Evolutionary conservation across 163 green algal species (phyloP), one percentile per base, ranked within the genome.

Genomic region (Prototheca cutis): DNA sequence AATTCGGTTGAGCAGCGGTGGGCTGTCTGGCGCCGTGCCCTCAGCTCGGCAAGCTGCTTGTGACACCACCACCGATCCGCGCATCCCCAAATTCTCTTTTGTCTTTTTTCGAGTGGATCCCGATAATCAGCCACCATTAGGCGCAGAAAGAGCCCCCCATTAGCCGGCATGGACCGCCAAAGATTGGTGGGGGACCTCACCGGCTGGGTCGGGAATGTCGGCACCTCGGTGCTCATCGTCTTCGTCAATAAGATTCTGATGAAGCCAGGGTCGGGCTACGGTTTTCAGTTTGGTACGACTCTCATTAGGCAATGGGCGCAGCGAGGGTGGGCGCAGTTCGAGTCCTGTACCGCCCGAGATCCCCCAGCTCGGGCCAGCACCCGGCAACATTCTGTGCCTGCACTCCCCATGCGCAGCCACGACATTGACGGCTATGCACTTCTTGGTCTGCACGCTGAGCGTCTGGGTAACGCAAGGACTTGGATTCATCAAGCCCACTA

Each of bases 211-310:
- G 58, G 65, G 40, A 96, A 96, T 63, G 82, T 96, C 0, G 70
- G 55, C 21, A 87, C 70, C 15, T 86, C 71, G 18, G 90, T 97
- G 3, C 48, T 83, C 2, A 95, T 97, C 49, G 88, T 97, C 15
- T 96, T 96, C 40, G 73, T 89, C 4, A 97, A 97, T 70, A 97
- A 97, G 57, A 52, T 93, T 7, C 75, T 97, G 3, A 93, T 97
- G 84, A 78, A 79, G 49, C 71, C 25, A 4, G 29, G 7, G 28
- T 29, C 13, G 27, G 52, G 52, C 7, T 90, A 88, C 54, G 77
- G 71, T 13, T 96, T 96, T 55, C 66, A 78, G 13, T 96, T 86
- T 63, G 86, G 70, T 80, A 31, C 34, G 65, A 17, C 21, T 48
- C 17, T 24, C 7, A 45, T 2, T 59, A 45, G 17, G 31, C 17